phyloP scores from a whole-genome alignment of 306 rosid species.

The Delonix regia region DNA sequence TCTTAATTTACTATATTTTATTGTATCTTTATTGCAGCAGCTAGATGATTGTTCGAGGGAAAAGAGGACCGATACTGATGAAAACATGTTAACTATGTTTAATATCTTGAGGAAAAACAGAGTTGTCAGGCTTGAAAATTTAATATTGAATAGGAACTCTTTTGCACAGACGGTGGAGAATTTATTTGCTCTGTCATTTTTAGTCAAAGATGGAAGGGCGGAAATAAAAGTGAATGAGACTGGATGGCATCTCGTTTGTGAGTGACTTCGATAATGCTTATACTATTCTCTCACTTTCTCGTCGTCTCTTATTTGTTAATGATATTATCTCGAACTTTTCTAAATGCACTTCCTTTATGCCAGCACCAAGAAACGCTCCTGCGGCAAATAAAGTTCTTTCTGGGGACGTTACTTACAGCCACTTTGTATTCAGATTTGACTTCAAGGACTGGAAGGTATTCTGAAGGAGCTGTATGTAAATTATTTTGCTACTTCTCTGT shows the following conservation, averaged over 20 bases:
- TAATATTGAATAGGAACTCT: slow-evolving; percentile 57
- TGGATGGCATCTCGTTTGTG: slow-evolving; percentile 53
- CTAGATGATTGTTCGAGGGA: slow-evolving; percentile 33
- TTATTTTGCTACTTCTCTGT: not conserved
- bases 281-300: not conserved
- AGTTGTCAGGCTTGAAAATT: slow-evolving; percentile 48
- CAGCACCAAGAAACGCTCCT: slow-evolving; percentile 65
- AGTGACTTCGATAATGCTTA: slow-evolving; percentile 36
- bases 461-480: not conserved
- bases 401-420: slow-evolving; percentile 45
- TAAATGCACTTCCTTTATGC: slow-evolving; percentile 2
- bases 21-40: slow-evolving; percentile 37
- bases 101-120: slow-evolving; percentile 47
- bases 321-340: not conserved
- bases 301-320: not conserved
- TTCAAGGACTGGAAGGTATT: slow-evolving; percentile 59
- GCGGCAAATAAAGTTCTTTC: slow-evolving; percentile 43
- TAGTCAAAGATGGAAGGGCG: slow-evolving; percentile 61
- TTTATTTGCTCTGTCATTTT: slow-evolving; percentile 54
- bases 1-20: not conserved
- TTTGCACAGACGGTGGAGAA: slow-evolving; percentile 62
- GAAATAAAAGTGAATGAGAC: slow-evolving; percentile 48
- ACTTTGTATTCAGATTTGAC: slow-evolving; percentile 58
- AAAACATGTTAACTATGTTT: slow-evolving; percentile 54
- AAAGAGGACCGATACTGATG: slow-evolving; percentile 44